Percentiles rank a stretch among this genome's conserved stretches.
Conservation (phyloP, 805 yeast species). For the Metschnikowia shivogae region DNA sequence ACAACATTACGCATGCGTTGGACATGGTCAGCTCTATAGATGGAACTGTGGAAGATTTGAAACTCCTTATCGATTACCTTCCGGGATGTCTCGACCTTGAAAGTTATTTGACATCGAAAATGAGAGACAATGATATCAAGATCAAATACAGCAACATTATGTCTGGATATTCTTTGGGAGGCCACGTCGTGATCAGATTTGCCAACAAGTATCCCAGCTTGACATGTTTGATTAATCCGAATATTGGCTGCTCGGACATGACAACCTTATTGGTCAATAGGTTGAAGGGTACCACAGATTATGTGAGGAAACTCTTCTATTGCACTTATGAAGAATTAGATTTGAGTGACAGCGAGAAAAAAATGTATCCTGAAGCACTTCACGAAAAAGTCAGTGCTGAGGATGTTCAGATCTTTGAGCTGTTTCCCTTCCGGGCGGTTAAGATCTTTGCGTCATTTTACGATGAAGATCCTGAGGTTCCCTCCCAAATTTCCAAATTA, state of each 20-base stretch:
- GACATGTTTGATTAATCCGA: constrained; percentile 43
- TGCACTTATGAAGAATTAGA: constrained; percentile 31
- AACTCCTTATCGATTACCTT: constrained; percentile 40
- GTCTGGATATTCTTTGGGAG: constrained; percentile 55
- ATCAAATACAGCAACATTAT: constrained; percentile 35
- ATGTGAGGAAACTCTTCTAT: constrained; percentile 30
- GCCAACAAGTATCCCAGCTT: constrained; percentile 36
- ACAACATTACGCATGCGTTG: constrained; percentile 47
- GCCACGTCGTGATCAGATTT: constrained; percentile 49
- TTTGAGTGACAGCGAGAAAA: constrained; percentile 24
- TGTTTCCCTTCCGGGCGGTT: constrained; percentile 28
- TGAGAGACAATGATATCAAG: constrained; percentile 17
- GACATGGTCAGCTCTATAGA: constrained; percentile 49
- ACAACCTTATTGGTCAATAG: constrained; percentile 43
- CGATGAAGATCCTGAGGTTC: constrained; percentile 33
- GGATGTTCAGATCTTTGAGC: constrained; percentile 31
- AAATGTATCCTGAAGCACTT: constrained; percentile 30
- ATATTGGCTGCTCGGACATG: constrained; percentile 48
- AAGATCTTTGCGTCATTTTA: constrained; percentile 38
- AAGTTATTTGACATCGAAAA: constrained; percentile 15
- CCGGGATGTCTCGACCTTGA: constrained; percentile 39
- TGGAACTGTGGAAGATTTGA: constrained; percentile 44
- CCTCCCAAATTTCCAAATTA: constrained; percentile 26
- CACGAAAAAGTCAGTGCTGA: constrained; percentile 27
- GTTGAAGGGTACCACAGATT: constrained; percentile 22